Conservation (phyloP, 352 stramenopile genomes). For the Pythium monospermum region DNA sequence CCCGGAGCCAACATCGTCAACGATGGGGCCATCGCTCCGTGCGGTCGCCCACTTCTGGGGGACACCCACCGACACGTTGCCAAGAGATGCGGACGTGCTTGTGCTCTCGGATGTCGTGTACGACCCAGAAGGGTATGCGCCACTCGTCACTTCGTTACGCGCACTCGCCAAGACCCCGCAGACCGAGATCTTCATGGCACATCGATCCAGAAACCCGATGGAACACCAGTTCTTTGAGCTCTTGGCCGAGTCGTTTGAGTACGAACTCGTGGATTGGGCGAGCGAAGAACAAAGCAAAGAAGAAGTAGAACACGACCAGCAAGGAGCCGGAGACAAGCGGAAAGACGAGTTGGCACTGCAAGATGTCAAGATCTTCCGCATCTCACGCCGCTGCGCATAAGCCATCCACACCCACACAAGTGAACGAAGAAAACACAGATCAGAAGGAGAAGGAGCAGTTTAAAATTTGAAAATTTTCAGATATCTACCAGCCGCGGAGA, state of each 20-base stretch:
- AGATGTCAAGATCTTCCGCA: conserved; percentile 71
- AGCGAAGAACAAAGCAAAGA: conserved; percentile 1
- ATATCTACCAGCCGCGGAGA: not conserved
- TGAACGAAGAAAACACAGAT: not conserved
- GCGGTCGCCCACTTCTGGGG: conserved; percentile 59
- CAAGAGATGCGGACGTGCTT: conserved; percentile 49
- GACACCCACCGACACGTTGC: conserved; percentile 29
- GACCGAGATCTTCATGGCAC: conserved; percentile 67
- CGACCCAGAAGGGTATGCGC: conserved; percentile 65
- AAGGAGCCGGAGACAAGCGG: not conserved
- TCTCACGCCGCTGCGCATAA: conserved; percentile 20
- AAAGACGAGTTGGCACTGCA: conserved; percentile 34
- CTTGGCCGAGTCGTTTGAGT: conserved; percentile 37
- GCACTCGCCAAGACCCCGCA: conserved; percentile 27
- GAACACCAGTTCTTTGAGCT: conserved; percentile 79
- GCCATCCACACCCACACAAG: no score
- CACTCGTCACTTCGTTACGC: conserved; percentile 54
- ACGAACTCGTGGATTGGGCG: conserved; percentile 45
- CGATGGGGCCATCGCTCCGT: not conserved
- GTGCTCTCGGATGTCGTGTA: conserved; percentile 81
- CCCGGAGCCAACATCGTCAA: no score
- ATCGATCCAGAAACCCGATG: conserved; percentile 74
- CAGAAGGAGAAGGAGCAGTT: not conserved
- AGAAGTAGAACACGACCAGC: not conserved
- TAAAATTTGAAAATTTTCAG: not conserved